Evolutionary conservation across 352 stramenopile genomes (phyloP), one percentile per base, ranked within the genome.

Genomic region (Pythium diclinum): DNA sequence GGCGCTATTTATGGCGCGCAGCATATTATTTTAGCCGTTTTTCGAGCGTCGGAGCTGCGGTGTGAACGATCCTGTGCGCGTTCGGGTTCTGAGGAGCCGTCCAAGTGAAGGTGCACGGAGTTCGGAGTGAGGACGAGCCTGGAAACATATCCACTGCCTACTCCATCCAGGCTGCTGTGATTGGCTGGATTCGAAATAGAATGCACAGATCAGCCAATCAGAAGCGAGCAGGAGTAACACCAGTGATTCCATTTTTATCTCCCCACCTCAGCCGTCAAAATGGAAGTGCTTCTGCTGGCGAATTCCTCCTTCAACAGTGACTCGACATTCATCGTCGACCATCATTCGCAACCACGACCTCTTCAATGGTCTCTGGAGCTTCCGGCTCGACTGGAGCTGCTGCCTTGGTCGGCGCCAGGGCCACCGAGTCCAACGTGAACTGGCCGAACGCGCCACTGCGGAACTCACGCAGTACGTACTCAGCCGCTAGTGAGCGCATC

Each of bases 351-450:
- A 51, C 44, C 44, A 51, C 44, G 17, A 25, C 6, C 19, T 51
- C 48, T n/a, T 55, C 48, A 16, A 55, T 11, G 13, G 48, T 11
- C 30, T 28, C 44, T 4, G 19, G 8, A 14, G 23, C 36, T 32
- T 3, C 16, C 34, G 25, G 21, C 36, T n/a, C 21, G 34, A 33
- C 28, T 1, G 30, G 21, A 10, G 19, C 4, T 44, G 19, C 4
- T 44, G 40, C 6, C 42, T 61, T 67, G 40, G 21, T 11, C 5
- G 36, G 62, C 6, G 62, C 5, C 1, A 16, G 54, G 2, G 61
- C 40, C 19, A 94, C 74, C 2, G 76, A 54, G 32, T 95, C 87
- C 4, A 95, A 75, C n/a, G 87, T 95, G 55, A 94, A 94, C 64
- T 89, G 85, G 1, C 87, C 87, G 59, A 94, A 92, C 0, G 78